A percentile compares a stretch with the other conserved stretches of the same genome.
Evolutionary conservation across 1,284 basidiomycete genomes (phyloP).

Genomic region (Vanrija sp.): DNA sequence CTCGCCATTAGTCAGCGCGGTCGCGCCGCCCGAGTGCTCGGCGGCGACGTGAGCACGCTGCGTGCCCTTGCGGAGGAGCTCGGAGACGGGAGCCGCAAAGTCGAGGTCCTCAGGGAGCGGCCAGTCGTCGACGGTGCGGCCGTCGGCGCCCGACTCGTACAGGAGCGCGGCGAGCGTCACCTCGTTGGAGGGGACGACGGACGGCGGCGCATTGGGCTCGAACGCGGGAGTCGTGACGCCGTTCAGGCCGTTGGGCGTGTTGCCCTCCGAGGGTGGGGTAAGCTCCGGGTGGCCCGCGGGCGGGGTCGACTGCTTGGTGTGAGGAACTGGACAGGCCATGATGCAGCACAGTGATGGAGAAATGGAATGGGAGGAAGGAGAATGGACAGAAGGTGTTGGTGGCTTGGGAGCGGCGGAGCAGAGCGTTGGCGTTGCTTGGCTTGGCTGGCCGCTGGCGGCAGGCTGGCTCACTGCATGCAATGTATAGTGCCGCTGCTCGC

Average conservation of each 20-base stretch:
- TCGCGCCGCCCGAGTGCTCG: conserved; percentile 60
- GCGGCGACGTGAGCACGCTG: conserved; percentile 61
- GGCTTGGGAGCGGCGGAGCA: no score
- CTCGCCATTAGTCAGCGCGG: conserved; percentile 59
- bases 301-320: not conserved
- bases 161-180: conserved; percentile 7
- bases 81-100: conserved; percentile 44
- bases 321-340: conserved; percentile 4
- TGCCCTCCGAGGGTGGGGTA: not conserved
- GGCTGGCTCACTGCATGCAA: no score
- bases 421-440: no score
- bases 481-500: no score
- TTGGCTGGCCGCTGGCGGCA: no score
- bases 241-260: not conserved
- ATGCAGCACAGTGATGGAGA: not conserved
- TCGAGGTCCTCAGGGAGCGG: conserved; percentile 38
- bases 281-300: conserved; percentile 1
- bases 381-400: not conserved
- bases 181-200: not conserved
- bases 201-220: conserved; percentile 14
- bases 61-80: conserved; percentile 58
- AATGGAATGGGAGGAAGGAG: not conserved
- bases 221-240: conserved; percentile 1
- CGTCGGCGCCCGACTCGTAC: conserved; percentile 9
- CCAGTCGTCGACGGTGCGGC: conserved; percentile 23